A percentile compares a stretch with the other conserved stretches of the same genome.
Conservation (phyloP, 1,284 basidiomycete species). For the Ganoderma lingzhi region DNA sequence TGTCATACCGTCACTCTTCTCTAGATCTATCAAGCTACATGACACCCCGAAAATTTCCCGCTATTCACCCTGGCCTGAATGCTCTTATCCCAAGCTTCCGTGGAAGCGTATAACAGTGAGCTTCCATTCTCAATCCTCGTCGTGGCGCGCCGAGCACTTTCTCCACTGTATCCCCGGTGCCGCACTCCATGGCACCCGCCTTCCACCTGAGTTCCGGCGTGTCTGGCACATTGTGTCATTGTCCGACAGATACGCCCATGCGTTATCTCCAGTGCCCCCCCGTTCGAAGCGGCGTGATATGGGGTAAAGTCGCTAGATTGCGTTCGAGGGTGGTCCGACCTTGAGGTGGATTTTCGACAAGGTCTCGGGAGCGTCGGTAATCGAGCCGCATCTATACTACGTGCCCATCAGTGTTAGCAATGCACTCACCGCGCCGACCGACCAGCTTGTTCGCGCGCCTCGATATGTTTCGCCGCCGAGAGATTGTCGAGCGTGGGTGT, state of each 20-base stretch:
- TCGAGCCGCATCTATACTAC: constrained; percentile 25
- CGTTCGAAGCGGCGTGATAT: background rate
- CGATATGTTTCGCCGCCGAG: constrained; percentile 20
- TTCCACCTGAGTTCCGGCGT: background rate
- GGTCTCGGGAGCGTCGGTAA: constrained; percentile 17
- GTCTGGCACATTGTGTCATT: background rate
- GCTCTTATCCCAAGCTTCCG: constrained; percentile 17
- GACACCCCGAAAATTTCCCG: constrained; percentile 22
- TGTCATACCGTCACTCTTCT: constrained; percentile 9
- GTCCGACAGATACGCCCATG: constrained; percentile 2
- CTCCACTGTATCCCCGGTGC: constrained; percentile 29
- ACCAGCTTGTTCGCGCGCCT: constrained; percentile 17
- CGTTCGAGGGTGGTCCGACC: constrained; percentile 23
- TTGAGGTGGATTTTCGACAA: constrained; percentile 1
- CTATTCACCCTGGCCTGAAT: constrained; percentile 3
- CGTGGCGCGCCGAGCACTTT: constrained; percentile 19
- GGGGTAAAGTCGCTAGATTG: constrained; percentile 13
- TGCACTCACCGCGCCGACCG: constrained; percentile 9
- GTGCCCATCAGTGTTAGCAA: constrained; percentile 15
- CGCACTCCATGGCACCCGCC: constrained; percentile 3
- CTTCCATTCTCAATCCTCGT: constrained; percentile 13
- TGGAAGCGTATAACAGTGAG: constrained; percentile 19
- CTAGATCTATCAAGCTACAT: constrained; percentile 1
- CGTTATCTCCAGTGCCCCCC: background rate
- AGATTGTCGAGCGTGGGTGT: constrained; percentile 19